Percentiles rank a stretch among this genome's conserved stretches.
phyloP scores from a whole-genome alignment of 2,329 filamentous ascomycete species.

The Fusarium euwallaceae region DNA sequence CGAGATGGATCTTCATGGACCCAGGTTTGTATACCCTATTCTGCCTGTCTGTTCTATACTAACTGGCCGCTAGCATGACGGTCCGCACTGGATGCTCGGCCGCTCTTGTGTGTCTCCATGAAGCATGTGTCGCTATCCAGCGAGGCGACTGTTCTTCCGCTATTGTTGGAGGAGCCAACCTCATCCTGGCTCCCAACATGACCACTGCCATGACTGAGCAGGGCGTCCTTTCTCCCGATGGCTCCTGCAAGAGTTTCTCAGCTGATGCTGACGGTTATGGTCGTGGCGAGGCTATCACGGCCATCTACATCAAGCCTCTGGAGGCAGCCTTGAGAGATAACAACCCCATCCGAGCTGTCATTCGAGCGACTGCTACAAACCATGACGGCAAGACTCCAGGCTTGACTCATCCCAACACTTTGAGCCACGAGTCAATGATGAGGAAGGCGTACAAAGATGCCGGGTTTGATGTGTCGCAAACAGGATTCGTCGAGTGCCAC shows the following conservation, averaged over 20 bases:
- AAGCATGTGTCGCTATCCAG: constrained; percentile 48
- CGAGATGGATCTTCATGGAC: constrained; percentile 61
- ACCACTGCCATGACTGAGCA: constrained; percentile 39
- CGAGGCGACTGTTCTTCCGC: constrained; percentile 46
- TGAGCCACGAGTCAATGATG: neutral
- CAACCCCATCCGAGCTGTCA: constrained; percentile 54
- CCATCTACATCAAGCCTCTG: constrained; percentile 59
- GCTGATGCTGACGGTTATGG: constrained; percentile 60
- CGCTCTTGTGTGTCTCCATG: constrained; percentile 48
- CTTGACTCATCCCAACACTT: neutral
- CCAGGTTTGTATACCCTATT: constrained; percentile 49
- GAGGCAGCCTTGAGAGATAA: constrained; percentile 58
- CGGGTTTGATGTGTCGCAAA: neutral
- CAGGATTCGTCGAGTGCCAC: constrained; percentile 53
- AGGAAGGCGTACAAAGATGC: neutral
- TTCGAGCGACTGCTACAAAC: neutral
- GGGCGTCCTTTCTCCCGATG: constrained; percentile 45
- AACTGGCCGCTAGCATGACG: constrained; percentile 42
- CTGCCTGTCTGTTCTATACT: neutral
- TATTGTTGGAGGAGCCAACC: constrained; percentile 50
- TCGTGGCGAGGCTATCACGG: constrained; percentile 59
- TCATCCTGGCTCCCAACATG: constrained; percentile 49
- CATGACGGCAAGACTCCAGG: neutral
- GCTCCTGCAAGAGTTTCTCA: constrained; percentile 52
- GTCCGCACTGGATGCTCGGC: constrained; percentile 55